phyloP scores from a whole-genome alignment of 306 rosid genomes.

The Vigna nakashimae region DNA sequence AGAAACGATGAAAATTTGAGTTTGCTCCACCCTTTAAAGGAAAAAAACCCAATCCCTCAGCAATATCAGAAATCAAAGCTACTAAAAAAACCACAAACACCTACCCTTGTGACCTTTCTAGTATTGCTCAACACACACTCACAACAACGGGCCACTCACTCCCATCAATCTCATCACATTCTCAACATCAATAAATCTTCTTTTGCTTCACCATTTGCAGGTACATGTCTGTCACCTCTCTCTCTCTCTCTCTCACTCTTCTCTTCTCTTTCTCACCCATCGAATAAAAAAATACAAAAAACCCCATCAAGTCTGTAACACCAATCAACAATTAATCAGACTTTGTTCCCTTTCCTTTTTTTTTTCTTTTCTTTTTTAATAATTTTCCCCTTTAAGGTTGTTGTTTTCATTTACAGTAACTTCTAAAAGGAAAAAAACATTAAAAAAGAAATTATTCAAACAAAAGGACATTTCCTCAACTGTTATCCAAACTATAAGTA shows the following conservation, averaged over 20 bases:
- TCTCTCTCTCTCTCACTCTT: background rate
- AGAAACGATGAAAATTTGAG: slow-evolving; percentile 38
- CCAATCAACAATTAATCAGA: slow-evolving; percentile 44
- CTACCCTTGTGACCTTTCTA: slow-evolving; percentile 40
- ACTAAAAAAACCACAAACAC: slow-evolving; percentile 33
- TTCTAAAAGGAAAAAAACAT: slow-evolving; percentile 29
- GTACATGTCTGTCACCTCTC: slow-evolving; percentile 25
- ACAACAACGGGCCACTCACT: slow-evolving; percentile 56
- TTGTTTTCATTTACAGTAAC: slow-evolving; percentile 57
- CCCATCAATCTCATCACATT: slow-evolving; percentile 77
- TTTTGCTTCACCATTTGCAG: slow-evolving; percentile 64
- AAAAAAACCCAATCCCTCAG: slow-evolving; percentile 43
- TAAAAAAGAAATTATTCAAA: slow-evolving; percentile 23
- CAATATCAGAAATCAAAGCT: slow-evolving; percentile 59
- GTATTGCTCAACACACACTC: slow-evolving; percentile 53
- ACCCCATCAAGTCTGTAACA: slow-evolving; percentile 33
- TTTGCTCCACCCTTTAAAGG: slow-evolving; percentile 63
- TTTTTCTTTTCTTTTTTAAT: background rate
- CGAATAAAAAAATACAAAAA: background rate
- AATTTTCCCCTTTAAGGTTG: slow-evolving; percentile 23
- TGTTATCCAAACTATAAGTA: slow-evolving; percentile 50
- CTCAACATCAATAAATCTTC: slow-evolving; percentile 47
- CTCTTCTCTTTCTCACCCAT: background rate
- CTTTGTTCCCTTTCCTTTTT: slow-evolving; percentile 37
- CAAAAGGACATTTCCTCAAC: slow-evolving; percentile 34